Conservation (phyloP, 306 rosid species). For the Benincasa hispida region DNA sequence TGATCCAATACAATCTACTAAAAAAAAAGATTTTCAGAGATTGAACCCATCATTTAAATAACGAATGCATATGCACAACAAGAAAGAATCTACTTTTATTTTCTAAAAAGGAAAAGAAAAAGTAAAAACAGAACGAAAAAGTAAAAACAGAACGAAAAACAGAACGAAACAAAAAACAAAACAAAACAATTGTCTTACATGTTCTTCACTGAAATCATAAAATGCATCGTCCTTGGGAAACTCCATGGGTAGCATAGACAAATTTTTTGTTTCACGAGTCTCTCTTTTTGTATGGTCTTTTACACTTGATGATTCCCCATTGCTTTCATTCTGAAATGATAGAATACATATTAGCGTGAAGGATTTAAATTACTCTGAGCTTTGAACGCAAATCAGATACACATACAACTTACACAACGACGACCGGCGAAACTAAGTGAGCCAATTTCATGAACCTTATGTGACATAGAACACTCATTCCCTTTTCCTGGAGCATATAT, state of each 20-base stretch:
- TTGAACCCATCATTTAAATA: neutral
- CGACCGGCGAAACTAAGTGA: constrained; percentile 43
- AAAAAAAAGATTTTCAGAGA: neutral
- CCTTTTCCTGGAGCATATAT: constrained; percentile 36
- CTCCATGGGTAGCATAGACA: constrained; percentile 20
- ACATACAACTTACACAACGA: constrained; percentile 99
- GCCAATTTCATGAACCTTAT: constrained; percentile 20
- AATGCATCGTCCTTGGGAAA: constrained; percentile 19
- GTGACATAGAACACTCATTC: constrained; percentile 14
- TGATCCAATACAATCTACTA: neutral
- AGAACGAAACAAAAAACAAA: no score
- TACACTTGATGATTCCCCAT: constrained; percentile 23
- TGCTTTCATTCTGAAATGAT: constrained; percentile 41
- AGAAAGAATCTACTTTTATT: neutral
- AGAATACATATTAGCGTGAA: constrained; percentile 32
- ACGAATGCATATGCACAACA: neutral
- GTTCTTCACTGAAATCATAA: constrained; percentile 72
- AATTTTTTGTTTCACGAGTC: constrained; percentile 24
- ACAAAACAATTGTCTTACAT: constrained; percentile 28
- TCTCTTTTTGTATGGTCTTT: constrained; percentile 28
- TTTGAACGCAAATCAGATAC: constrained; percentile 42
- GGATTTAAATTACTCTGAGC: constrained; percentile 29
- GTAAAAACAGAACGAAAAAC: no score
- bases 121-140: no score
- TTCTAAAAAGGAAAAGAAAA: neutral